Evolutionary conservation across 805 yeast genomes (phyloP), one percentile per base, ranked within the genome.

Genomic region (Lipomyces sp.): DNA sequence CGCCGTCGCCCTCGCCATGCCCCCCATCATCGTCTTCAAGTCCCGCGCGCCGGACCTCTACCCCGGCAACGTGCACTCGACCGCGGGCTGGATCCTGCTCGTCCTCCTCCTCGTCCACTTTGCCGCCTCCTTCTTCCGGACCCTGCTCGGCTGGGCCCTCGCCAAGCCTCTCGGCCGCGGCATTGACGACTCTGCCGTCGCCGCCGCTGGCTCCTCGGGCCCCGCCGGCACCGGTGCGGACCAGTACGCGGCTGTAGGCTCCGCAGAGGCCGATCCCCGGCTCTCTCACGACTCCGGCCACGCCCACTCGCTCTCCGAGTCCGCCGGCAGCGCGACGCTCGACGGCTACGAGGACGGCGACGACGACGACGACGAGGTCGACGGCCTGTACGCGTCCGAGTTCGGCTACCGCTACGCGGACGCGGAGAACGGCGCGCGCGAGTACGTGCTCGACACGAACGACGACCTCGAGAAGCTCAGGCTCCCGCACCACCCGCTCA

Each of bases 31-130:
- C 44, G 68, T 82, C 8, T 76, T 79, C 36, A 65, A 71, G 3
- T 71, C 83, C 16, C 82, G 81, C 22, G 84, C 86, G 0, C 73
- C 62, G 24, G 65, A 76, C 48, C 70, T 87, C 61, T 91, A 87
- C 65, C 95, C 95, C 0, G 73, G 76, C 36, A 86, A 86, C 64
- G 83, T 84, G 0, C 89, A 89, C 67, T 69, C 78, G 13, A 77
- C 75, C 61, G 80, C 86, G 80, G 76, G 84, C 22, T 70, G 77
- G 63, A 76, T 85, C 10, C 68, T 88, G 51, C 67, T 83, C 10
- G 64, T 82, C 43, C 66, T 80, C 10, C 67, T 81, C 1, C 50
- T 75, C 1, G 67, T 72, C 2, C 95, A 86, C 58, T 78, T 76
- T 63, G 53, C 72, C 11, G 63, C 79, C 16, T 82, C 88, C 0